Conservation (phyloP, 2,329 filamentous ascomycete species). For the Ophiostoma australiae region DNA sequence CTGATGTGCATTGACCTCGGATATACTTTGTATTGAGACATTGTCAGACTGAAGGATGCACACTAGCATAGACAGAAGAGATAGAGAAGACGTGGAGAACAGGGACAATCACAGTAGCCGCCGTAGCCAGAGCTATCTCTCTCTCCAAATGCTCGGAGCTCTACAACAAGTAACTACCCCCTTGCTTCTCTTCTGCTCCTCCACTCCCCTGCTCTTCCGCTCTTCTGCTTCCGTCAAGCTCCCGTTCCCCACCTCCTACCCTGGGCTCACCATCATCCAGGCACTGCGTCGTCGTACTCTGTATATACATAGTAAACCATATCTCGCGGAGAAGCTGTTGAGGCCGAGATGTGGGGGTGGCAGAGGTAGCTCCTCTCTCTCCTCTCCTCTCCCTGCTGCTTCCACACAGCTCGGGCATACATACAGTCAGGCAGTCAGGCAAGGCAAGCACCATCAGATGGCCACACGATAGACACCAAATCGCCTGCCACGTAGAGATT, state of each 20-base stretch:
- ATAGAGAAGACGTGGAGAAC: neutral
- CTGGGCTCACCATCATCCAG: neutral
- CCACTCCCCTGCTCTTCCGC: no score
- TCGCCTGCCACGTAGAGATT: neutral
- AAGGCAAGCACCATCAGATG: neutral
- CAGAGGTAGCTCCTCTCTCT: neutral
- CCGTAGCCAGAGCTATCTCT: neutral
- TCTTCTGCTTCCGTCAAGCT: slow-evolving; percentile 5
- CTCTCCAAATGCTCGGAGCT: neutral
- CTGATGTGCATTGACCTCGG: slow-evolving; percentile 2
- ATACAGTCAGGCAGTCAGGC: slow-evolving; percentile 8
- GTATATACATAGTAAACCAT: neutral
- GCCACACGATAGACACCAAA: neutral
- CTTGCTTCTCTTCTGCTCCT: neutral
- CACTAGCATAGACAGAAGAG: neutral
- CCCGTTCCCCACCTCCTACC: neutral
- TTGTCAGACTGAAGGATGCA: neutral
- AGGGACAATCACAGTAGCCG: neutral
- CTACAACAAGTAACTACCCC: neutral
- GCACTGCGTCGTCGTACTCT: neutral
- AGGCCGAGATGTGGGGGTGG: slow-evolving; percentile 9
- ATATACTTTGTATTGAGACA: neutral
- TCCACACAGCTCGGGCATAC: slow-evolving; percentile 6
- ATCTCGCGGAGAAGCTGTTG: neutral
- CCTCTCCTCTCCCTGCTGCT: neutral